Conservation (phyloP, 805 yeast species). For the Ogataea haglerorum region DNA sequence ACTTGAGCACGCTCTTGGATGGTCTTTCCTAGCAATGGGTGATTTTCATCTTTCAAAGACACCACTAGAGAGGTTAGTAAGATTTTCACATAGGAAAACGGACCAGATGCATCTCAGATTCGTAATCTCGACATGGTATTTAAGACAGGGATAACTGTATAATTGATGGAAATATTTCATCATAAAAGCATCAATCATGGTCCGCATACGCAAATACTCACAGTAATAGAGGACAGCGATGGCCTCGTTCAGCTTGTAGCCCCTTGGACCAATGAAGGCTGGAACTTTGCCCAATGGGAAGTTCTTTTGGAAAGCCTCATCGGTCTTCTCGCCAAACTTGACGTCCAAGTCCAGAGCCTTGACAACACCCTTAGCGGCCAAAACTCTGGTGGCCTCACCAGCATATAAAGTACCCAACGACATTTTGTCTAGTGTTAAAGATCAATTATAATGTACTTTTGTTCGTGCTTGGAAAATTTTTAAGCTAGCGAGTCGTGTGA, state of each 20-base stretch:
- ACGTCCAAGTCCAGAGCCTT: conserved; percentile 60
- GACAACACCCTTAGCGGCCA: conserved; percentile 42
- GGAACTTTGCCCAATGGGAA: conserved; percentile 71
- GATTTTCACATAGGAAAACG: neutral
- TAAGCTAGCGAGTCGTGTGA: conserved; percentile 6
- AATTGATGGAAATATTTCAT: conserved; percentile 49
- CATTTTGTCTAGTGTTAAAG: conserved; percentile 23
- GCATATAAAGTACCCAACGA: conserved; percentile 36
- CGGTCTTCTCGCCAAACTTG: conserved; percentile 23
- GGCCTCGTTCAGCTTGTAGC: conserved; percentile 67
- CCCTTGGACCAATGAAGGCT: conserved; percentile 66
- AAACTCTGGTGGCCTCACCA: conserved; percentile 30
- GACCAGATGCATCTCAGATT: conserved; percentile 40
- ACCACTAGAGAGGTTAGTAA: conserved; percentile 37
- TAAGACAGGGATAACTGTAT: conserved; percentile 88
- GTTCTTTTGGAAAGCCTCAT: conserved; percentile 39
- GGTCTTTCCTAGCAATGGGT: conserved; percentile 57
- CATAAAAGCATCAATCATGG: conserved; percentile 33
- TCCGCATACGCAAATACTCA: conserved; percentile 21
- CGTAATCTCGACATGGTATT: conserved; percentile 65
- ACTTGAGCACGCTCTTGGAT: conserved; percentile 61
- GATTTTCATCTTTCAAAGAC: conserved; percentile 40
- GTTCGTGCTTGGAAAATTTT: conserved; percentile 8
- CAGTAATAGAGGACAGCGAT: conserved; percentile 60
- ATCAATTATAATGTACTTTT: conserved; percentile 3